Evolutionary conservation across 352 stramenopile species (phyloP), one percentile per base, ranked within the genome.

Genomic region (Pythium dissotocum): DNA sequence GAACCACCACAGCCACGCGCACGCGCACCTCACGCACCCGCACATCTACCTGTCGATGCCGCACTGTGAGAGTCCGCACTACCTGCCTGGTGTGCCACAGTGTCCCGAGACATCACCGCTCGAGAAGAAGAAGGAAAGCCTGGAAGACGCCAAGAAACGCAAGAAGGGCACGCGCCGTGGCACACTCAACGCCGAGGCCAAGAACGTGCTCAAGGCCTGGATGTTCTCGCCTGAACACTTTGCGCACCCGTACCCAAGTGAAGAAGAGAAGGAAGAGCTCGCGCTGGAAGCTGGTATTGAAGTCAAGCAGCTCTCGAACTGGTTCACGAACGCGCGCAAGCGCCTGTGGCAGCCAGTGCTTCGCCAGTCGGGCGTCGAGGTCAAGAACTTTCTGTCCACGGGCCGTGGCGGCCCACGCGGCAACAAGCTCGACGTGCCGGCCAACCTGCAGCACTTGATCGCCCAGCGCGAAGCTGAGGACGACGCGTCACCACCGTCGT

Each of bases 161-260:
- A 95, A 95, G 73, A 94, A 93, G 58, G 87, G 87, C 9, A 93
- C 88, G 33, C 86, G 88, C 2, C 78, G 88, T 40, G 88, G 88
- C 36, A 95, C 86, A 18, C 76, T 95, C 30, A 90, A 94, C 63
- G 80, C 85, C 1, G 86, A 93, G 35, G 88, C 88, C 35, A 95
- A 95, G 78, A 93, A 84, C 66, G 84, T 95, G 56, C 70, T 95
- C 12, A 95, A 95, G 66, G 88, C 88, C 13, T 95, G 88, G 88
- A 95, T 95, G 88, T 95, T 95, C 64, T 93, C 86, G 51, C 86
- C 88, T 14, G 88, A 93, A 58, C 86, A 95, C 73, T 94, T 95
- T 76, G 85, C 85, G 10, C 88, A 95, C 59, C 88, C 88, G 42
- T 95, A 95, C 64, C 88, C 88, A 44, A 95, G 85, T 61, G 88